These are phyloP conservation scores for Barnettozyma siamensis DNA, from an alignment of 805 yeast species.

Conservation along the genomic window DNA sequence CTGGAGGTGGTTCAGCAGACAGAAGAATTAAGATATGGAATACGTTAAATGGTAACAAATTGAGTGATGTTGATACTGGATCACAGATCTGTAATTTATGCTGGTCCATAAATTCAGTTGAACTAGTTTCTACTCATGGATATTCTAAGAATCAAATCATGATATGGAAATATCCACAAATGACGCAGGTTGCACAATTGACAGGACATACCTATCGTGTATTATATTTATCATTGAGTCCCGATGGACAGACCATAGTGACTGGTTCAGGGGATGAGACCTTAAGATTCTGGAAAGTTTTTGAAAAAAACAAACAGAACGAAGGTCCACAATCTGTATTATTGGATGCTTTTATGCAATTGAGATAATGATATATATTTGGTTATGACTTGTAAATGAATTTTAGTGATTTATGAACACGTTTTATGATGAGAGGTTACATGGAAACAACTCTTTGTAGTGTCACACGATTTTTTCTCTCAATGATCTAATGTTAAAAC, in stretches of 20 bases:
- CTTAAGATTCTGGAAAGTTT: slow-evolving; percentile 89
- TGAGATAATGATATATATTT: slow-evolving; percentile 46
- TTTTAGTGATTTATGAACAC: too few species aligned
- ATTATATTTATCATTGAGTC: slow-evolving; percentile 80
- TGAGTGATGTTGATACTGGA: slow-evolving; percentile 87
- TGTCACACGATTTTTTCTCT: too few species aligned
- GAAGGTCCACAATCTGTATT: slow-evolving; percentile 57
- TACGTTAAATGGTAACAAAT: slow-evolving; percentile 65
- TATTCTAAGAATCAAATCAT: slow-evolving; percentile 85
- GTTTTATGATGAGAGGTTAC: neutral
- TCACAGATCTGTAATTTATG: slow-evolving; percentile 92
- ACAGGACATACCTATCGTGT: slow-evolving; percentile 95
- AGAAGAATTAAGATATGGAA: slow-evolving; percentile 90
- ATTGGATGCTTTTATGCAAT: slow-evolving; percentile 68
- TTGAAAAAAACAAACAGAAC: slow-evolving; percentile 65
- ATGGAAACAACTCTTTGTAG: too few species aligned
- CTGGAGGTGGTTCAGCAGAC: slow-evolving; percentile 98
- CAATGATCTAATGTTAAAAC: too few species aligned
- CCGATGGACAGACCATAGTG: slow-evolving; percentile 94
- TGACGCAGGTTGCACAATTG: slow-evolving; percentile 89
- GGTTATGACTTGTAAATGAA: too few species aligned
- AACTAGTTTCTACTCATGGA: slow-evolving; percentile 92
- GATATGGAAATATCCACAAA: slow-evolving; percentile 86
- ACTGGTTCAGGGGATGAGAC: slow-evolving; percentile 99
- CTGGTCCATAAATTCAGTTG: slow-evolving; percentile 92